phyloP scores from a whole-genome alignment of 2,329 filamentous ascomycete genomes.

The Rhexocercosporidium sp. region DNA sequence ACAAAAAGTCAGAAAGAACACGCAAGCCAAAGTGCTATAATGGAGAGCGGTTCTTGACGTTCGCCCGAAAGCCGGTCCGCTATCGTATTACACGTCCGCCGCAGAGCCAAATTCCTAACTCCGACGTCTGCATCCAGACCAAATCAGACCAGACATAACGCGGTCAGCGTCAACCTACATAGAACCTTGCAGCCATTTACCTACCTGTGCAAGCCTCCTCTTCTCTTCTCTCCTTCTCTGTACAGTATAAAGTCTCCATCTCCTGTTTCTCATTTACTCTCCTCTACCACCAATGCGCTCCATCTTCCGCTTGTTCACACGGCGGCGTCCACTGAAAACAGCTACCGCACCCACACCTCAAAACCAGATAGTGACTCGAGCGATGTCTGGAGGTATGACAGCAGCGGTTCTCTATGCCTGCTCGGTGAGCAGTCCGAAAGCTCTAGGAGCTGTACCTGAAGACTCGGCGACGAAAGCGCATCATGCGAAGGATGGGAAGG shows the following conservation, averaged over 20 bases:
- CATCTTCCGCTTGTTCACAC: slow-evolving; percentile 44
- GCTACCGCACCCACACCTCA: neutral
- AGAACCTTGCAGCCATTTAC: neutral
- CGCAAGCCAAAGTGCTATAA: neutral
- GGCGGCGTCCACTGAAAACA: slow-evolving; percentile 27
- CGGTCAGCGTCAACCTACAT: neutral
- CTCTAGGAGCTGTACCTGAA: slow-evolving; percentile 39
- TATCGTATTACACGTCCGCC: neutral
- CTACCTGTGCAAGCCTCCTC: neutral
- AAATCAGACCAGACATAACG: neutral
- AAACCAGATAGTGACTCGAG: slow-evolving; percentile 21
- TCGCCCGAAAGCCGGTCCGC: neutral
- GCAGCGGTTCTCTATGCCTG: slow-evolving; percentile 35
- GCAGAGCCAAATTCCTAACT: slow-evolving; percentile 1
- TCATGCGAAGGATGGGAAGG: slow-evolving; percentile 57
- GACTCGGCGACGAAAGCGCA: slow-evolving; percentile 50
- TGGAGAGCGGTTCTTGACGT: neutral
- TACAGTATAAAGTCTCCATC: neutral
- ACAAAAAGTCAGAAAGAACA: neutral
- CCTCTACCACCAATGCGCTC: slow-evolving; percentile 52
- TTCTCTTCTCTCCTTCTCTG: neutral
- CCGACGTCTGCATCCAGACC: neutral
- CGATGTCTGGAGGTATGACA: slow-evolving; percentile 32
- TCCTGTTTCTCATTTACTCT: slow-evolving; percentile 36
- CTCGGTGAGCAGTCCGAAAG: slow-evolving; percentile 33